phyloP scores from a whole-genome alignment of 208 protist species.

The Acanthamoeba culbertsoni region DNA sequence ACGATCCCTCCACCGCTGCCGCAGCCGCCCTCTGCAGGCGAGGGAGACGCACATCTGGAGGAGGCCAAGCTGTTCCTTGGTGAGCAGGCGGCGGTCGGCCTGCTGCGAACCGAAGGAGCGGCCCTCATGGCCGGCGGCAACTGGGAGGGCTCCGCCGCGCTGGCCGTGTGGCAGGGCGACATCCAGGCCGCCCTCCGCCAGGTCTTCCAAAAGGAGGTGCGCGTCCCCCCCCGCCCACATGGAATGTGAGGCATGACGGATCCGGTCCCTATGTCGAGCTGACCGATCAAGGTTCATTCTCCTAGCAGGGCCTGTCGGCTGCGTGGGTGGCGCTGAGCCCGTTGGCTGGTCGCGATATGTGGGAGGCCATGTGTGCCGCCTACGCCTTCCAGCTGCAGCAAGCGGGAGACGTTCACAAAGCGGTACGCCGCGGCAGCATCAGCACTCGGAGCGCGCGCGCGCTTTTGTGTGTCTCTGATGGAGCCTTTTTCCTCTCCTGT shows the following conservation, averaged over 20 bases:
- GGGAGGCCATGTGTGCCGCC: background rate
- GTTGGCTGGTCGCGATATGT: constrained; percentile 6
- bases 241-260: background rate
- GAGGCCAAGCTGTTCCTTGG: constrained; percentile 1
- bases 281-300: background rate
- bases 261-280: background rate
- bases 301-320: background rate
- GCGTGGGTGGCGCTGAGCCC: constrained; percentile 28
- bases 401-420: constrained; percentile 18
- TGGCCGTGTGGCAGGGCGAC: constrained; percentile 24
- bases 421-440: background rate
- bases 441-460: background rate
- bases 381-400: constrained; percentile 29
- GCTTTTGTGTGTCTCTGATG: too few relatives aligned
- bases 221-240: background rate
- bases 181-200: background rate
- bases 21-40: background rate
- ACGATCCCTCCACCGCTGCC: background rate
- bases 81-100: background rate
- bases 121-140: background rate
- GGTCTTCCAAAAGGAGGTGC: background rate
- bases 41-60: background rate
- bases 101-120: background rate
- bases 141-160: background rate
- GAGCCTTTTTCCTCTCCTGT: background rate